Evolutionary conservation across 202 grass and related monocot species (phyloP), one percentile per base, ranked within the genome.

Genomic region (Zizania palustris): DNA sequence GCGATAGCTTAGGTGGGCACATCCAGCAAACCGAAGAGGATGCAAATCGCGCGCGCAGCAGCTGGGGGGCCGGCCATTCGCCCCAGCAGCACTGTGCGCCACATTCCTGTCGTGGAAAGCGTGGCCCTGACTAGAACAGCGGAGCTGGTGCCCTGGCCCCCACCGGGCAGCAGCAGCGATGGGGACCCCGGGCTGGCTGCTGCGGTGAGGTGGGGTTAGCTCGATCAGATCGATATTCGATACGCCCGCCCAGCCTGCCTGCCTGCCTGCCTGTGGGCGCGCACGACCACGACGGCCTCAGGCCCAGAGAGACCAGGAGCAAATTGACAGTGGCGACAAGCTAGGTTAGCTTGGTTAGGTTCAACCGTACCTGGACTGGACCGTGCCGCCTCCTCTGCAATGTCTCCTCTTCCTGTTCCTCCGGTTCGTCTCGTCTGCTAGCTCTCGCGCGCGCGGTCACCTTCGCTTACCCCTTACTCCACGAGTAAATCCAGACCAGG

Each of bases 381-480:
- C 28, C 2, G 28, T 28, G 28, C 28, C 28, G 28, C 28, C 44
- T 45, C 44, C 44, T 45, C 44, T 45, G 10, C 44, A 3, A 12
- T 11, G 10, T 11, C 28, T 28, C 28, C 28, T 28, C 28, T 28
- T 28, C 28, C 28, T 28, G 28, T 28, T 28, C 28, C 28, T 28
- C 28, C 28, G 28, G 28, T 28, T 28, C 28, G 28, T 28, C 2
- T 28, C 28, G 28, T 28, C 28, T 28, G 28, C 28, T n/a, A n/a
- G n/a, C n/a, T 28, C 28, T 0, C 28, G 28, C 28, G 28, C 28
- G 28, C 3, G 51, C 69, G 69, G 53, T 68, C 69, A 35, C 41
- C 76, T 71, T 92, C 86, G 72, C 89, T 92, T 86, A 58, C 48
- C 20, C 45, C 49, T 53, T 65, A 92, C 87, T 90, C 82, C 89